phyloP scores from a whole-genome alignment of 768 basidiomycete genomes.

The Mycena floridula region DNA sequence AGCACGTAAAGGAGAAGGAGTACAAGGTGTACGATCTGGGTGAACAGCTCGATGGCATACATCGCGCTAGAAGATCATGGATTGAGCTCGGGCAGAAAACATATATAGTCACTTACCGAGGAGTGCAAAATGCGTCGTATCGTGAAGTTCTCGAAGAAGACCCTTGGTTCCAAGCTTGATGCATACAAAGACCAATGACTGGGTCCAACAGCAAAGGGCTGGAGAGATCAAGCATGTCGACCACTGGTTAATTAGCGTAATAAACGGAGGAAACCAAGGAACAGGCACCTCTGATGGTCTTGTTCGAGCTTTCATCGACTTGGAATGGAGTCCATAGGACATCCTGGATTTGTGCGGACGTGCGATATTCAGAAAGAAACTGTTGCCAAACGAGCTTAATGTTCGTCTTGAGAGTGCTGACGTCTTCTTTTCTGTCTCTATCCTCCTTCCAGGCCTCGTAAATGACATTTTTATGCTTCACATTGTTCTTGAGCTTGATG shows the following conservation, averaged over 20 bases:
- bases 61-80: slow-evolving; percentile 25
- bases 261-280: slow-evolving; percentile 1
- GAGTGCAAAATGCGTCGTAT: slow-evolving; percentile 35
- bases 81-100: background rate
- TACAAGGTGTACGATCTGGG: slow-evolving; percentile 32
- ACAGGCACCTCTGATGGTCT: slow-evolving; percentile 24
- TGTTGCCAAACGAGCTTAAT: slow-evolving; percentile 30
- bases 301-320: slow-evolving; percentile 17
- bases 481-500: background rate
- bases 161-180: slow-evolving; percentile 34
- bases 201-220: slow-evolving; percentile 32
- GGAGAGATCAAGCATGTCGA: slow-evolving; percentile 37
- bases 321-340: slow-evolving; percentile 44
- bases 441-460: slow-evolving; percentile 39
- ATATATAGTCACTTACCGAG: slow-evolving; percentile 29
- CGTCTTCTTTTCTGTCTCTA: slow-evolving; percentile 14
- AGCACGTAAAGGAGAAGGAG: slow-evolving; percentile 35
- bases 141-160: slow-evolving; percentile 12
- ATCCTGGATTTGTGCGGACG: slow-evolving; percentile 35
- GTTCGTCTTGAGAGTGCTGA: slow-evolving; percentile 26
- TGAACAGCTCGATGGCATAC: slow-evolving; percentile 36
- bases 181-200: slow-evolving; percentile 31
- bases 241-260: slow-evolving; percentile 22
- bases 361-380: slow-evolving; percentile 36
- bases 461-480: background rate